Evolutionary conservation across 768 basidiomycete species (phyloP).

Genomic region (Chlorophyllum brunneum): DNA sequence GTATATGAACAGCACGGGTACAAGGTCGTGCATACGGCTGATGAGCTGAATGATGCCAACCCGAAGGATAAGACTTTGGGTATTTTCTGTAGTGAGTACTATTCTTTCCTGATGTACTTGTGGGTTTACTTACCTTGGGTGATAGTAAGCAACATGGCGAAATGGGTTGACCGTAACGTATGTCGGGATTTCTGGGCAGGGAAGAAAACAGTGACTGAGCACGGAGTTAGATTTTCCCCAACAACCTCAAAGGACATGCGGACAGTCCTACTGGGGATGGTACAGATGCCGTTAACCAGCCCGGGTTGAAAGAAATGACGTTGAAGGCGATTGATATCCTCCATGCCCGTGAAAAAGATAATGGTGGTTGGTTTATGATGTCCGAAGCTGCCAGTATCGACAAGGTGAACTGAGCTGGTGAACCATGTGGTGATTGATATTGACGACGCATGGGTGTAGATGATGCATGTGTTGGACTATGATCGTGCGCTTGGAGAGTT

Average conservation of each 20-base stretch:
- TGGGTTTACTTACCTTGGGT: too few relatives aligned
- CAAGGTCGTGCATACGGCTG: conserved; percentile 36
- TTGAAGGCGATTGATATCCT: conserved; percentile 43
- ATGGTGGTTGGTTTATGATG: conserved; percentile 45
- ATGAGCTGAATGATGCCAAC: conserved; percentile 25
- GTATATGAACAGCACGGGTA: conserved; percentile 37
- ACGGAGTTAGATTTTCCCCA: conserved; percentile 29
- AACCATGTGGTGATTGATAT: too few relatives aligned
- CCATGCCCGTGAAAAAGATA: conserved; percentile 32
- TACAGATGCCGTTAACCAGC: conserved; percentile 38
- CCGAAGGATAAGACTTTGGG: conserved; percentile 37
- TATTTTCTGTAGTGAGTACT: conserved; percentile 31
- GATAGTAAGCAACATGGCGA: conserved; percentile 26
- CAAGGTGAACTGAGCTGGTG: too few relatives aligned
- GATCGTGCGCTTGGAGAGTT: conserved; percentile 43
- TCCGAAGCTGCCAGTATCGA: conserved; percentile 44
- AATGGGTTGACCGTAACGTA: conserved; percentile 41
- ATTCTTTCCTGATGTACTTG: too few relatives aligned
- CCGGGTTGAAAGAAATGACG: conserved; percentile 46
- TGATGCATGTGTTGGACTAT: conserved; percentile 46
- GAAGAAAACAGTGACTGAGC: too few relatives aligned
- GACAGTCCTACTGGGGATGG: conserved; percentile 40
- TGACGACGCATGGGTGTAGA: too few relatives aligned
- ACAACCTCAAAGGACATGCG: conserved; percentile 33
- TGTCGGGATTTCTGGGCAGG: too few relatives aligned